Percentiles rank a stretch among this genome's conserved stretches.
Conservation (phyloP, 306 rosid species). For the Delonix regia region DNA sequence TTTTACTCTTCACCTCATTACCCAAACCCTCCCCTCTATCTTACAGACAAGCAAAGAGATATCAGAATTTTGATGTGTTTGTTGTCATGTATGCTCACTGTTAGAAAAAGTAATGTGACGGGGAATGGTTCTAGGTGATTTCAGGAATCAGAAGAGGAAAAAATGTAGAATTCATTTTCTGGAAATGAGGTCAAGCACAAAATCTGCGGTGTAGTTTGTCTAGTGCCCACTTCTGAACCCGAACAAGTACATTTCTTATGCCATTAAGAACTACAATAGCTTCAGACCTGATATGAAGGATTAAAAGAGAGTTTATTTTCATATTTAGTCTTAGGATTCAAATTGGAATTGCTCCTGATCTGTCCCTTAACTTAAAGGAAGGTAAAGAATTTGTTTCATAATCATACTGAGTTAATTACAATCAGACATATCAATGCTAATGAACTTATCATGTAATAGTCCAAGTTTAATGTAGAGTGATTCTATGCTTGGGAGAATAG, state of each 20-base stretch:
- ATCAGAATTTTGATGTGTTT: constrained; percentile 25
- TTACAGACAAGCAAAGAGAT: constrained; percentile 4
- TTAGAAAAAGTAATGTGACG: constrained; percentile 13
- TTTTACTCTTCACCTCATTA: background rate
- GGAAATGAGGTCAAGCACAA: constrained; percentile 17
- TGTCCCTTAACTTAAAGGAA: background rate
- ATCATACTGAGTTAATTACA: background rate
- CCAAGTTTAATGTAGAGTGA: background rate
- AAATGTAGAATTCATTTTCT: background rate
- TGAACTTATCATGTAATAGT: constrained; percentile 10
- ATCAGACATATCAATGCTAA: background rate
- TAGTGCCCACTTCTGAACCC: constrained; percentile 6
- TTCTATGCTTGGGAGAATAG: constrained; percentile 15
- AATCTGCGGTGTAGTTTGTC: constrained; percentile 15
- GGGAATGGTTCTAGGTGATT: constrained; percentile 28
- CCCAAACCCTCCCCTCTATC: background rate
- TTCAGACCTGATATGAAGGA: constrained; percentile 13
- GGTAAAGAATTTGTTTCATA: background rate
- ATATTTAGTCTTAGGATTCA: background rate
- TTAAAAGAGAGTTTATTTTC: constrained; percentile 6
- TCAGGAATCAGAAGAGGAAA: constrained; percentile 22
- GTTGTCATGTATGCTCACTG: background rate
- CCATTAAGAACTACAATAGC: background rate
- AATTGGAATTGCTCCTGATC: background rate
- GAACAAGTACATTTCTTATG: background rate